These are phyloP conservation scores for Nemania sp. DNA, from an alignment of 2,329 filamentous ascomycete genomes.

Conservation along the genomic window DNA sequence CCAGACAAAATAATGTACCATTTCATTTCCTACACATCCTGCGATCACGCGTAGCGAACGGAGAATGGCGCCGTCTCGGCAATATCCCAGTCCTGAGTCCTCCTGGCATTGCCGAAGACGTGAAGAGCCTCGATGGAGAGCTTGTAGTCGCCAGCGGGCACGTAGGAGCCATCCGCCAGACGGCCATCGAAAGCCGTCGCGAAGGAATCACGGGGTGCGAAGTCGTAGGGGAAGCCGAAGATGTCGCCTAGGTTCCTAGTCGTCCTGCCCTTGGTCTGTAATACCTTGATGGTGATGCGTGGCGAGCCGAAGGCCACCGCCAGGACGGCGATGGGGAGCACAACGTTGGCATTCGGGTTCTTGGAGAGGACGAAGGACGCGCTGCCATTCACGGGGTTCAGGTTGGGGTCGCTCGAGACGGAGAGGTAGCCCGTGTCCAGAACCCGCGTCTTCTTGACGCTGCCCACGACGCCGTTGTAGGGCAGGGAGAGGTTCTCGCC, in stretches of 20 bases:
- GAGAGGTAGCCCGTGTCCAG: slow-evolving; percentile 44
- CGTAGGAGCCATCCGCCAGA: slow-evolving; percentile 52
- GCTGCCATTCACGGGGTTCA: slow-evolving; percentile 34
- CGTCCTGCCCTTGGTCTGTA: slow-evolving; percentile 44
- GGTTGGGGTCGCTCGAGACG: slow-evolving; percentile 42
- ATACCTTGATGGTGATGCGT: slow-evolving; percentile 50
- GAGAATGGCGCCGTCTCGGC: slow-evolving; percentile 48
- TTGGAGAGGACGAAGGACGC: slow-evolving; percentile 37
- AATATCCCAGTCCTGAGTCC: slow-evolving; percentile 53
- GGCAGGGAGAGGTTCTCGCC: slow-evolving; percentile 43
- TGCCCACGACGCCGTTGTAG: slow-evolving; percentile 45
- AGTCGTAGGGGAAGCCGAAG: slow-evolving; percentile 47
- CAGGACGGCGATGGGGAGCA: slow-evolving; percentile 47
- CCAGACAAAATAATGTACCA: not conserved
- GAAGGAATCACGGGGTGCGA: slow-evolving; percentile 42
- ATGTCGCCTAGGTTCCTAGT: slow-evolving; percentile 46
- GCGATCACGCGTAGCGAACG: slow-evolving; percentile 46
- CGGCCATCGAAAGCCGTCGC: slow-evolving; percentile 50
- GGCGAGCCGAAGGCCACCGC: slow-evolving; percentile 52
- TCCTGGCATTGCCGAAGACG: slow-evolving; percentile 54
- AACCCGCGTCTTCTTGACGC: slow-evolving; percentile 43
- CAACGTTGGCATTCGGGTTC: slow-evolving; percentile 31
- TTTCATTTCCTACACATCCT: not conserved
- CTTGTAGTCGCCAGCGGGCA: slow-evolving; percentile 55
- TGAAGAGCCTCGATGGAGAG: slow-evolving; percentile 54